Conservation (phyloP, 441 rosid species). For the Populus hybrid region DNA sequence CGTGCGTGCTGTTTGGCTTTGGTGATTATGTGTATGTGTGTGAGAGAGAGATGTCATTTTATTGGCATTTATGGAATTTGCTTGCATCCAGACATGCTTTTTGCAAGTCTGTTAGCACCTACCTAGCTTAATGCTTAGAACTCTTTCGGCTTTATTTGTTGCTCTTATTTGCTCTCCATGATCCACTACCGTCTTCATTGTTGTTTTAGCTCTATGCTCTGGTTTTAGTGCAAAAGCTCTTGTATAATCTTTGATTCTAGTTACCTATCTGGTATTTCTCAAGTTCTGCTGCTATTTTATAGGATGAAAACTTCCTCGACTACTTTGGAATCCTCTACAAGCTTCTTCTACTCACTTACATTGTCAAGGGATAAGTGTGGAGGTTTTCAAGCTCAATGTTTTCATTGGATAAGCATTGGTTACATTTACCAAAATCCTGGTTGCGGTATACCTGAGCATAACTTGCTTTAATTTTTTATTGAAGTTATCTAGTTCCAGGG, state of each 20-base stretch:
- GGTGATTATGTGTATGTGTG: too few species aligned
- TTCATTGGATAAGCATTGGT: neutral
- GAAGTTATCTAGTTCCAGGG: neutral
- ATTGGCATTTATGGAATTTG: too few species aligned
- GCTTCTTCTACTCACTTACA: neutral
- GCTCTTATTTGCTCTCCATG: neutral
- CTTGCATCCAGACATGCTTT: too few species aligned
- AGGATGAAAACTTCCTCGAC: neutral
- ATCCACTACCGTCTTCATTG: neutral
- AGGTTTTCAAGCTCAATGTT: neutral
- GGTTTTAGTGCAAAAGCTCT: neutral
- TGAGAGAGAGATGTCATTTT: too few species aligned
- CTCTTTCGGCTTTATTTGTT: neutral
- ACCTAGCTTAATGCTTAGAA: neutral
- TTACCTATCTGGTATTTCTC: neutral
- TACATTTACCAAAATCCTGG: neutral
- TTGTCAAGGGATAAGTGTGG: too few species aligned
- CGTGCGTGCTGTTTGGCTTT: too few species aligned
- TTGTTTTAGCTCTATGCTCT: neutral
- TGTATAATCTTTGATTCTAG: too few species aligned
- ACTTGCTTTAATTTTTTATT: neutral
- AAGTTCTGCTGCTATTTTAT: neutral
- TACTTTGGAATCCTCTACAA: neutral
- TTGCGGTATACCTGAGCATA: neutral
- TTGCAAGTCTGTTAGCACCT: too few species aligned